phyloP scores from a whole-genome alignment of 306 rosid genomes.

The Inga oerstediana region DNA sequence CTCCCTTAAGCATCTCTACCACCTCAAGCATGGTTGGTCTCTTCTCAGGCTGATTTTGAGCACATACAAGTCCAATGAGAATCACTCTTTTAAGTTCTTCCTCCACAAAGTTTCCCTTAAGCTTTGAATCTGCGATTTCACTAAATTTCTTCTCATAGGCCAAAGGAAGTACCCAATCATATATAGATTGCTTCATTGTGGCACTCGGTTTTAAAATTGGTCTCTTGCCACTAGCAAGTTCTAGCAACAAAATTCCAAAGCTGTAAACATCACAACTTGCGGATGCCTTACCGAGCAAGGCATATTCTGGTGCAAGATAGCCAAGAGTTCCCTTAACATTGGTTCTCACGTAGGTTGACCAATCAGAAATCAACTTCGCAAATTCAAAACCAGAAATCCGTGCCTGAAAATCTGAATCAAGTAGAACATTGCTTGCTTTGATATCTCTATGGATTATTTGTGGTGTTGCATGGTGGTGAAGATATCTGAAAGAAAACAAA shows the following conservation, averaged over 20 bases:
- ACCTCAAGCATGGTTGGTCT: conserved; percentile 88
- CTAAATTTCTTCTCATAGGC: conserved; percentile 64
- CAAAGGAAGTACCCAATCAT: conserved; percentile 89
- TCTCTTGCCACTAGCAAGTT: conserved; percentile 82
- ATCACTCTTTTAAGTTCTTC: conserved; percentile 78
- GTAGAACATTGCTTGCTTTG: conserved; percentile 83
- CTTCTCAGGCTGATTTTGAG: conserved; percentile 69
- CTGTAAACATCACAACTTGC: conserved; percentile 90
- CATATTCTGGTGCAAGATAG: conserved; percentile 92
- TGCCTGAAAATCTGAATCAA: conserved; percentile 79
- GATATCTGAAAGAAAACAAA: conserved; percentile 67
- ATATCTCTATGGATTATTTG: conserved; percentile 87
- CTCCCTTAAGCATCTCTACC: conserved; percentile 79
- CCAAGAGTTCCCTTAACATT: conserved; percentile 92
- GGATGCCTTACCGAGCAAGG: conserved; percentile 80
- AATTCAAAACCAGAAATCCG: conserved; percentile 92
- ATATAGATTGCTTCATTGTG: conserved; percentile 54
- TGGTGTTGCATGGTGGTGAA: conserved; percentile 87
- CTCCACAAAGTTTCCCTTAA: conserved; percentile 68
- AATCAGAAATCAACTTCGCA: conserved; percentile 89
- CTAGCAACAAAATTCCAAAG: conserved; percentile 86
- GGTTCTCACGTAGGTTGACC: conserved; percentile 84
- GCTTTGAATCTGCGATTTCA: conserved; percentile 81
- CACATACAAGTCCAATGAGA: conserved; percentile 68
- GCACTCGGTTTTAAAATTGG: conserved; percentile 66